phyloP scores from a whole-genome alignment of 2,329 filamentous ascomycete genomes.

The Ophiocordyceps camponoti-saundersi region DNA sequence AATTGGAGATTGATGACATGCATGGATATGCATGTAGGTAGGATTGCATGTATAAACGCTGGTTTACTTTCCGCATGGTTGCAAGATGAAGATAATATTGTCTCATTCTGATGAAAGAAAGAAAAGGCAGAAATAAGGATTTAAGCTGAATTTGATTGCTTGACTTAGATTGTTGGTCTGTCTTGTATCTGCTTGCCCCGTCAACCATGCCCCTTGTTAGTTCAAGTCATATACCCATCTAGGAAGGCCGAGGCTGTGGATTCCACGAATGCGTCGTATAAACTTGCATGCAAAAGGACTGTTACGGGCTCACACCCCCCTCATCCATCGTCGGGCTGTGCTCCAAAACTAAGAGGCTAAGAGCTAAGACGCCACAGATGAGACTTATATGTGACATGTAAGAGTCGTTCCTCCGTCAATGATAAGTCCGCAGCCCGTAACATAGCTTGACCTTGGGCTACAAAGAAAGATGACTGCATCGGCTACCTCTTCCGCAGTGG shows the following conservation, averaged over 20 bases:
- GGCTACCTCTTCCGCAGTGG: conserved; percentile 46
- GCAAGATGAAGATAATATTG: no score
- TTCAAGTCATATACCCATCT: not conserved
- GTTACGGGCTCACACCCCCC: not conserved
- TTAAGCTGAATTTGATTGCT: no score
- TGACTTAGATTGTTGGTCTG: no score
- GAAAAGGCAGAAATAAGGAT: no score
- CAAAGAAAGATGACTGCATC: conserved; percentile 52
- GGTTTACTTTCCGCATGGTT: no score
- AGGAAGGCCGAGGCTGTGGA: not conserved
- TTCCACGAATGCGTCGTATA: no score
- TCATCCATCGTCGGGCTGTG: not conserved
- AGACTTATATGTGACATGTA: not conserved
- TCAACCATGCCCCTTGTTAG: not conserved
- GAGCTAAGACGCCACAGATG: no score
- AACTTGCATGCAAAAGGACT: not conserved
- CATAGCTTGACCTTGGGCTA: conserved; percentile 4
- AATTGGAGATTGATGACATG: no score
- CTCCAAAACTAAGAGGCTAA: not conserved
- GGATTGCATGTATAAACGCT: no score
- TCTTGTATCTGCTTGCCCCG: no score
- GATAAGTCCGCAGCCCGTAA: conserved; percentile 2
- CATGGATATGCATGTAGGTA: no score
- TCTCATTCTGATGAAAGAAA: no score
- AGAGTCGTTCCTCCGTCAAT: conserved; percentile 2